phyloP scores from a whole-genome alignment of 805 yeast genomes.

The Ogataea neopini region DNA sequence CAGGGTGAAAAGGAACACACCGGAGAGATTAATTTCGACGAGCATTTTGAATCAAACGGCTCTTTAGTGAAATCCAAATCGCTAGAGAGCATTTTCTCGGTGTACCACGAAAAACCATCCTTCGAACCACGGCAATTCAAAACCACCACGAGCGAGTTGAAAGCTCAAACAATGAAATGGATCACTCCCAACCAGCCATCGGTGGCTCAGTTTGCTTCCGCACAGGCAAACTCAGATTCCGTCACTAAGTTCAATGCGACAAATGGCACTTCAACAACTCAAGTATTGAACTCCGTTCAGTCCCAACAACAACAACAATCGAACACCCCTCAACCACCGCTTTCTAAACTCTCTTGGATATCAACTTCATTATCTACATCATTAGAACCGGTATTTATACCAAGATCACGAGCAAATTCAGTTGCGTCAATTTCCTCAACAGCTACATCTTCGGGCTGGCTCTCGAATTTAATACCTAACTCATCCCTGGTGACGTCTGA shows the following conservation, averaged over 20 bases:
- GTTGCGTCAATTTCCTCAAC: constrained; percentile 1
- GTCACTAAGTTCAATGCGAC: not conserved
- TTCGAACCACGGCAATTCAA: constrained; percentile 1
- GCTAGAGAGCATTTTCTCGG: constrained; percentile 33
- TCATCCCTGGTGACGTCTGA: constrained; percentile 35
- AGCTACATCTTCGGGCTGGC: constrained; percentile 24
- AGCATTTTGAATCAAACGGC: too few relatives aligned
- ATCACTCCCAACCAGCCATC: constrained; percentile 29
- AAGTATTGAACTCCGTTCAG: constrained; percentile 14
- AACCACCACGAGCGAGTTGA: constrained; percentile 22
- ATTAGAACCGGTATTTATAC: not conserved
- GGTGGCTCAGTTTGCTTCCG: constrained; percentile 12
- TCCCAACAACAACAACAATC: not conserved
- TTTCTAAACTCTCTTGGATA: constrained; percentile 2
- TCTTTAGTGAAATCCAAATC: constrained; percentile 26
- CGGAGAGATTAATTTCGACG: not conserved
- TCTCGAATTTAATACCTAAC: constrained; percentile 32
- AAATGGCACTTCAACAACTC: constrained; percentile 12
- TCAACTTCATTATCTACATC: not conserved
- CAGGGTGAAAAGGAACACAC: constrained; percentile 9
- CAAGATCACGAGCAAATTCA: not conserved
- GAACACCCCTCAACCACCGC: too few relatives aligned
- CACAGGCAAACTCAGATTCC: not conserved
- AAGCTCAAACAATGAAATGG: constrained; percentile 36
- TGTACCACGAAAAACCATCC: not conserved